Evolutionary conservation across 495 filamentous ascomycete species (phyloP).

Genomic region (Aspergillus conjunctus): DNA sequence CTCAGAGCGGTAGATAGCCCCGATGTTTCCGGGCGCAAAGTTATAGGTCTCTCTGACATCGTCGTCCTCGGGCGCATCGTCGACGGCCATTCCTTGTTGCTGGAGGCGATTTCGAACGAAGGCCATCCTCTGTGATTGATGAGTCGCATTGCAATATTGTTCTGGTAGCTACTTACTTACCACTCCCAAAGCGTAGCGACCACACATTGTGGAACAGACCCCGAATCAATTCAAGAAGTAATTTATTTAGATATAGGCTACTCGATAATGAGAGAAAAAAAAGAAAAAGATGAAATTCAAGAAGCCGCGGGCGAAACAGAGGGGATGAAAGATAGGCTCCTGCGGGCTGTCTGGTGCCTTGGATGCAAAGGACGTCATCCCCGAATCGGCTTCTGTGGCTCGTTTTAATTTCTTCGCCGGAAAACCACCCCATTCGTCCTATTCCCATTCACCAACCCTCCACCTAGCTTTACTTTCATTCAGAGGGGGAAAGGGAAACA

Average conservation of each 20-base stretch:
- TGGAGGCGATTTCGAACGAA: conserved; percentile 70
- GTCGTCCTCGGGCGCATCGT: conserved; percentile 74
- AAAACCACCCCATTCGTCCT: not conserved
- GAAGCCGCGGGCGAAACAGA: not conserved
- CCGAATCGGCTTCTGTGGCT: not conserved
- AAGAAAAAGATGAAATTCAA: conserved; percentile 32
- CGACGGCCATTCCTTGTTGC: conserved; percentile 73
- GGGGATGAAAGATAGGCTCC: not conserved
- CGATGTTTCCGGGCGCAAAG: conserved; percentile 85
- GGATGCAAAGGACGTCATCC: not conserved
- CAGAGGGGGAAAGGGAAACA: not conserved
- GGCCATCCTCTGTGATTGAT: conserved; percentile 52
- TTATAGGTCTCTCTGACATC: conserved; percentile 83
- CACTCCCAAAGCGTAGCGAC: conserved; percentile 78
- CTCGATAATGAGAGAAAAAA: not conserved
- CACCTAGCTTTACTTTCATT: not conserved
- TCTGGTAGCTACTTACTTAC: conserved; percentile 46
- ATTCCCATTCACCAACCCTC: not conserved
- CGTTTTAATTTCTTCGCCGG: not conserved
- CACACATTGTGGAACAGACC: conserved; percentile 64
- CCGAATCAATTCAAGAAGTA: not conserved
- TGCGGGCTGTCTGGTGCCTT: not conserved
- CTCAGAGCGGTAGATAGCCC: conserved; percentile 84
- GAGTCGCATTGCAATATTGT: not conserved
- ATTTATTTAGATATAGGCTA: too few species aligned